Evolutionary conservation across 139 green algal genomes (phyloP).

Genomic region (Astrephomene gubernaculifera): DNA sequence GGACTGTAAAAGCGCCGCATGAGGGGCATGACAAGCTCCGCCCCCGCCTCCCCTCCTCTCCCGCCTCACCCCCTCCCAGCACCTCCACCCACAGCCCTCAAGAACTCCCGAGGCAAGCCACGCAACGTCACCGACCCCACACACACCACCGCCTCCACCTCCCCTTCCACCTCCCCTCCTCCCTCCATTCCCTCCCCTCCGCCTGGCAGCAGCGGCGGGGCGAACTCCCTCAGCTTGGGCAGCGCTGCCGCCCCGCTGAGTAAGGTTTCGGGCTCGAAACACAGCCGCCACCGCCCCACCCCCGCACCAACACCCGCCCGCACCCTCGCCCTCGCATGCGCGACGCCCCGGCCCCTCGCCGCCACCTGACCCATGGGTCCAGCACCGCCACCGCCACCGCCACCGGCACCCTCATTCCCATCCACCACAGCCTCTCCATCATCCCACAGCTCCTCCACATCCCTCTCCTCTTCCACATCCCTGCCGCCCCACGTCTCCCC

Average conservation of each 20-base stretch:
- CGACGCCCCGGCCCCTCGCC: not conserved
- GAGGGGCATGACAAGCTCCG: too few species aligned
- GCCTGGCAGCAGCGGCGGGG: slow-evolving; percentile 4
- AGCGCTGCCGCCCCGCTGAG: slow-evolving; percentile 10
- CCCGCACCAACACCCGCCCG: not conserved
- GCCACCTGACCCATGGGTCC: not conserved
- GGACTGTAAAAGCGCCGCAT: too few species aligned
- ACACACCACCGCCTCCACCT: slow-evolving; percentile 13
- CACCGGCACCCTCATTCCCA: not conserved
- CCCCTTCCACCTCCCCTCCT: not conserved
- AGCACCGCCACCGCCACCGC: not conserved
- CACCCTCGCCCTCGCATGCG: not conserved
- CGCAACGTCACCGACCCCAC: not conserved
- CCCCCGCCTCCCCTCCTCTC: too few species aligned
- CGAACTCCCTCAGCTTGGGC: slow-evolving; percentile 2
- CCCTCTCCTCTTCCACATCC: not conserved
- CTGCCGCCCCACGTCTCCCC: too few species aligned
- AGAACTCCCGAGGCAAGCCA: not conserved
- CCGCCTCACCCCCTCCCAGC: too few species aligned
- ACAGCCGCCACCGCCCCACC: not conserved
- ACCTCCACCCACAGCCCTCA: too few species aligned
- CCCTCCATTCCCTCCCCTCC: not conserved
- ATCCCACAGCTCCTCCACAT: not conserved
- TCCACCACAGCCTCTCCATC: too few species aligned
- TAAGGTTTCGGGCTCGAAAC: slow-evolving; percentile 12